Evolutionary conservation across 345 rosid genomes (phyloP).

Genomic region (Aegle marmelos): DNA sequence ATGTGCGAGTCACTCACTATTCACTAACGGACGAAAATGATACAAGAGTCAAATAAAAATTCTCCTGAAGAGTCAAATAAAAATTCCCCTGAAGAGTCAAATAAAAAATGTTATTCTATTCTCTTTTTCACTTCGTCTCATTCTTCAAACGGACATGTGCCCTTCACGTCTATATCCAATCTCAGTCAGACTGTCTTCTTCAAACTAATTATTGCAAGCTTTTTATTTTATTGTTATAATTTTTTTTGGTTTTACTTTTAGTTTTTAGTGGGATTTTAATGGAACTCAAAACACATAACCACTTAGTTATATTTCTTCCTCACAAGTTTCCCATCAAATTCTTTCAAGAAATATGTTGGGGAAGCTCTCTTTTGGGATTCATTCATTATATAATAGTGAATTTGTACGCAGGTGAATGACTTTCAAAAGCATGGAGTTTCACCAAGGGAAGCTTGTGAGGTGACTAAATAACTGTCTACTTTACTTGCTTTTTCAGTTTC

Average conservation of each 20-base stretch:
- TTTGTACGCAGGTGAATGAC: background rate
- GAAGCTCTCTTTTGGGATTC: background rate
- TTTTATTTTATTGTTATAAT: no score
- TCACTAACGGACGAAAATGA: background rate
- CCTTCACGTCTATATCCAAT: conserved; percentile 28
- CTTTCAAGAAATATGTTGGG: no score
- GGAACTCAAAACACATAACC: conserved; percentile 19
- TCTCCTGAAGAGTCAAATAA: background rate
- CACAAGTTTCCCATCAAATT: background rate
- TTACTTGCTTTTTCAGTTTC: conserved; percentile 1
- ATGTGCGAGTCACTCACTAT: background rate
- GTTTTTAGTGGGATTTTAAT: conserved; percentile 25
- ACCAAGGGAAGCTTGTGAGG: conserved; percentile 57
- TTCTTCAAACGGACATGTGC: conserved; percentile 23
- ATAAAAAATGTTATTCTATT: background rate
- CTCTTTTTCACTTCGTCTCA: background rate
- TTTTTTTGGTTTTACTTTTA: background rate
- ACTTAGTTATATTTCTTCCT: conserved; percentile 16
- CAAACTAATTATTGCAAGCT: background rate
- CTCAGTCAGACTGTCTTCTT: conserved; percentile 17
- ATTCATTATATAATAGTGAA: background rate
- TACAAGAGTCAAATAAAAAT: background rate
- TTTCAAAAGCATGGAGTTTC: conserved; percentile 38
- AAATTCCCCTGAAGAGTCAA: background rate
- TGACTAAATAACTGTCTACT: conserved; percentile 1